Evolutionary conservation across 495 filamentous ascomycete genomes (phyloP), one percentile per base, ranked within the genome.

Genomic region (Neurospora sp.): DNA sequence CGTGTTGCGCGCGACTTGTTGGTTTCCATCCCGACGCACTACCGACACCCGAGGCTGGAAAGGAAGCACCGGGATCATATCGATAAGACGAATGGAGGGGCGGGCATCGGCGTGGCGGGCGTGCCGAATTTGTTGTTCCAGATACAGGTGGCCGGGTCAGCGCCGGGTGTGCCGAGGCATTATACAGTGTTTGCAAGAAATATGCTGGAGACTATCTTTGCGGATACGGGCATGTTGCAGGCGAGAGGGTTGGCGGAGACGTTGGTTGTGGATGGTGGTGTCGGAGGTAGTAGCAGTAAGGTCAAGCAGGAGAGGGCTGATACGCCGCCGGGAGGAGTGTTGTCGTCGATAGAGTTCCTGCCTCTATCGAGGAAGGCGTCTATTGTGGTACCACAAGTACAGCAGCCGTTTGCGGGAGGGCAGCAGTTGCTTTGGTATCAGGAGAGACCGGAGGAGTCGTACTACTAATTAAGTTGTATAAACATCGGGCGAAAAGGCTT

Each of bases 181-280:
- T 79, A 81, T 69, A 80, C 81, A 76, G 35, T 69, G 20, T 86
- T 84, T 83, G 77, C 83, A 1, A 42, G 81, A 41, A 77, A 74
- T 39, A 79, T 80, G 16, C 42, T 86, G 48, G 80, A 81, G 20
- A 82, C 82, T 11, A 76, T 85, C 12, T 86, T 81, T 78, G 76
- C 77, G 71, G 78, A 83, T 42, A 83, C 83, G 75, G 84, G 84
- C n/a, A 86, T 86, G 82, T 78, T 80, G 16, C 84, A 83, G 69
- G 84, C 84, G 0, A 72, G 77, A 48, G 66, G 78, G 46, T 54
- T 84, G 31, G 79, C 79, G 9, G 81, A 82, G 38, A 70, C 81
- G 8, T 79, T 86, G 70, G 75, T 75, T 54, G 76, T 69, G 46
- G 18, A 71, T 48, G 70, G 48, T 11, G 48, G 48, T 18, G 38